phyloP scores from a whole-genome alignment of 495 filamentous ascomycete species.

The Aspergillus avenaceus region DNA sequence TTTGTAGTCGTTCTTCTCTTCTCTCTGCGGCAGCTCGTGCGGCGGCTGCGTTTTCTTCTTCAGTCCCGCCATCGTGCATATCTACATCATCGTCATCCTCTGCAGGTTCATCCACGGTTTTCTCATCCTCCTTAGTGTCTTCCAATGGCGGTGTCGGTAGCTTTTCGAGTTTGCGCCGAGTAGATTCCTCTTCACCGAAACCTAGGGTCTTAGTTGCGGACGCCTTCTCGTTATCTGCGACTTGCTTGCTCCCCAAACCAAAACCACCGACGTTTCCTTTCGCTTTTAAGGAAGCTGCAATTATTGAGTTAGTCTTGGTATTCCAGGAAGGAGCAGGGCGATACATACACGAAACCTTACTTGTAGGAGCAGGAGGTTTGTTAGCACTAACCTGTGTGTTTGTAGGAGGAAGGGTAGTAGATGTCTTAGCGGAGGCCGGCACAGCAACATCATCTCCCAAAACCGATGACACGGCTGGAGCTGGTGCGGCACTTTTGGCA shows the following conservation, averaged over 20 bases:
- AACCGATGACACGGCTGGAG: slow-evolving; percentile 39
- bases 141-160: slow-evolving; percentile 71
- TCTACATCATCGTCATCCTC: slow-evolving; percentile 72
- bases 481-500: slow-evolving; percentile 60
- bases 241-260: slow-evolving; percentile 65
- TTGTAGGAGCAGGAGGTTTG: slow-evolving; percentile 46
- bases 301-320: slow-evolving; percentile 9
- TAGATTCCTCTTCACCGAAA: slow-evolving; percentile 83
- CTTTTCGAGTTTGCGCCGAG: slow-evolving; percentile 80
- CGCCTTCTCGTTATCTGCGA: slow-evolving; percentile 60
- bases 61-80: slow-evolving; percentile 70
- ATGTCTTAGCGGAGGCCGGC: slow-evolving; percentile 51
- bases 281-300: slow-evolving; percentile 45
- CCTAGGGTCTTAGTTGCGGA: slow-evolving; percentile 69
- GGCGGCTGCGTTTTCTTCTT: slow-evolving; percentile 83
- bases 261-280: slow-evolving; percentile 77
- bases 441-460: slow-evolving; percentile 61
- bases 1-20: slow-evolving; percentile 64
- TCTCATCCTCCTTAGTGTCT: slow-evolving; percentile 54
- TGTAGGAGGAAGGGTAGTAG: slow-evolving; percentile 38
- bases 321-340: slow-evolving; percentile 3
- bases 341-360: slow-evolving; percentile 36
- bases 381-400: slow-evolving; percentile 48
- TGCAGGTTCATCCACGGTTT: slow-evolving; percentile 54
- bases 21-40: slow-evolving; percentile 76